phyloP scores from a whole-genome alignment of 1,139 yeast species.

The Meyerozyma elateridarum region DNA sequence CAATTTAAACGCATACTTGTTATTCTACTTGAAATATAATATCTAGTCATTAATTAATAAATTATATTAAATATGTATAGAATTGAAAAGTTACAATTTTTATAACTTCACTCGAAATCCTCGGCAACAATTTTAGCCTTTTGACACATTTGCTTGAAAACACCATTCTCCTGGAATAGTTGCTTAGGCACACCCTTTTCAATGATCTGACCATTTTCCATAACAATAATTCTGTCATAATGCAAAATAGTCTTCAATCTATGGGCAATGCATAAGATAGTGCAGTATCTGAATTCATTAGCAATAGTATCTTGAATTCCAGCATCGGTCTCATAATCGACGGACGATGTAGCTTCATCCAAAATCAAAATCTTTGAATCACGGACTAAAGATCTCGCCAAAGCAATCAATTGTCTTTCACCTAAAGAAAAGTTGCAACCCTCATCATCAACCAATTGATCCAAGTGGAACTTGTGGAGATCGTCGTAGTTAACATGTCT shows the following conservation, averaged over 20 bases:
- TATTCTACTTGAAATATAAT: conserved; percentile 66
- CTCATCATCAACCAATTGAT: conserved; percentile 64
- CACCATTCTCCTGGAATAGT: conserved; percentile 32
- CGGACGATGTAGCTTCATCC: conserved; percentile 83
- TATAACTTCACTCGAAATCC: conserved; percentile 13
- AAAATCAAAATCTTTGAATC: conserved; percentile 60
- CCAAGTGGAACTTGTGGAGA: conserved; percentile 61
- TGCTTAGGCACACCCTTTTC: conserved; percentile 55
- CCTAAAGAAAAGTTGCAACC: conserved; percentile 75
- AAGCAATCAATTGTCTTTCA: conserved; percentile 69
- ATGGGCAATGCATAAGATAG: conserved; percentile 77
- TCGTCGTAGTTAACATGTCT: conserved; percentile 18
- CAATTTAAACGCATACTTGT: conserved; percentile 67
- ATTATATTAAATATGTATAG: conserved; percentile 6
- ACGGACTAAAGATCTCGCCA: conserved; percentile 76
- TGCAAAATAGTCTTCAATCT: conserved; percentile 62
- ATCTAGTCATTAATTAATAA: conserved; percentile 13
- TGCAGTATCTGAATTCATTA: conserved; percentile 58
- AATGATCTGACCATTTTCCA: conserved; percentile 57
- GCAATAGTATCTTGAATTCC: conserved; percentile 64
- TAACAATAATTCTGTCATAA: conserved; percentile 62
- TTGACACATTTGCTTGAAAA: conserved; percentile 22
- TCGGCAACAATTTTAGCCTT: conserved; percentile 20
- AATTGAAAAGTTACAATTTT: conserved; percentile 6
- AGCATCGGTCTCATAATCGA: conserved; percentile 73